Conservation (phyloP, 2,329 filamentous ascomycete species). For the Calonectria multiphialidica region DNA sequence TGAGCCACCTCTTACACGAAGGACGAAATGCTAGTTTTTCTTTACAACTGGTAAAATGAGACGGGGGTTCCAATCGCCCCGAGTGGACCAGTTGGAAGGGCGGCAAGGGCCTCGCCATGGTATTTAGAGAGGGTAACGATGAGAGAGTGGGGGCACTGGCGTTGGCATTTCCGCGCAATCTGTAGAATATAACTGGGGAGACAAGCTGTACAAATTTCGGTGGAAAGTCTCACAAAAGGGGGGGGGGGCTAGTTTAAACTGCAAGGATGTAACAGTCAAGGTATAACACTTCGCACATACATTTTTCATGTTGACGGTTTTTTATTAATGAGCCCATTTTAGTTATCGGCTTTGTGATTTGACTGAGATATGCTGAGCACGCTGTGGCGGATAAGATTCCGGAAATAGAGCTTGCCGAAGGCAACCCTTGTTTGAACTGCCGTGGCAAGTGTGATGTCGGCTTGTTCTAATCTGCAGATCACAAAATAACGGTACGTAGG, state of each 20-base stretch:
- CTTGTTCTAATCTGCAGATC: not conserved
- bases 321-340: not conserved
- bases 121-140: constrained; percentile 61
- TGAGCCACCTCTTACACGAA: constrained; percentile 39
- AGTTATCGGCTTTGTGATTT: not conserved
- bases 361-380: too few species aligned
- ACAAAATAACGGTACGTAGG: too few species aligned
- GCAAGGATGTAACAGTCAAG: not conserved
- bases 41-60: too few species aligned
- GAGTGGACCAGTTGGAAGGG: constrained; percentile 42
- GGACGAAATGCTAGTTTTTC: too few species aligned
- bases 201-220: constrained; percentile 61
- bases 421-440: not conserved
- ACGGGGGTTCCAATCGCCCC: constrained; percentile 31
- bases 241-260: constrained; percentile 34
- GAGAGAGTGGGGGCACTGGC: constrained; percentile 58
- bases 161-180: constrained; percentile 54
- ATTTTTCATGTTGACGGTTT: not conserved
- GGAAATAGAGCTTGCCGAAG: not conserved
- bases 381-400: not conserved
- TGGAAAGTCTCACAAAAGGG: constrained; percentile 48
- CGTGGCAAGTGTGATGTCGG: not conserved
- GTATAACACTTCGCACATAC: not conserved
- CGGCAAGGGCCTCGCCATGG: constrained; percentile 51
- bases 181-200: constrained; percentile 54